Conservation (phyloP, 495 filamentous ascomycete genomes). For the Trichoderma parareesei region DNA sequence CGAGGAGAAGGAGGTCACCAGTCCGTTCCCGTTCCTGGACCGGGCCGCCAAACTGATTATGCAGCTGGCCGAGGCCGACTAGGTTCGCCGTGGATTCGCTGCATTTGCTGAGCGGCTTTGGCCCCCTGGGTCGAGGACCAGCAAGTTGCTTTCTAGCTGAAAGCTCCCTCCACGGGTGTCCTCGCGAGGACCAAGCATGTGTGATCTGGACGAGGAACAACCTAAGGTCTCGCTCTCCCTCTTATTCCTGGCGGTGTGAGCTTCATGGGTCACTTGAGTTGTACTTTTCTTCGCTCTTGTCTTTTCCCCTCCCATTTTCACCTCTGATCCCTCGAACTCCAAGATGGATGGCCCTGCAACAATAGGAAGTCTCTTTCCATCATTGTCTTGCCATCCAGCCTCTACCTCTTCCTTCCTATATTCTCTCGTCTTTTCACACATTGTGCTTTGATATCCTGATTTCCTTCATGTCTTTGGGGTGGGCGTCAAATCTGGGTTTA, state of each 20-base stretch:
- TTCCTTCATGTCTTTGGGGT: background rate
- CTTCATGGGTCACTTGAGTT: too few relatives aligned
- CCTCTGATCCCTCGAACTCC: too few relatives aligned
- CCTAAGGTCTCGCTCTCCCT: too few relatives aligned
- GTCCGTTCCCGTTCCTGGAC: conserved; percentile 72
- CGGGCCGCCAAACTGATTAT: conserved; percentile 66
- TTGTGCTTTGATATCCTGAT: background rate
- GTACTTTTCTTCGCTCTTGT: too few relatives aligned
- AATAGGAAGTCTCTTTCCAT: background rate
- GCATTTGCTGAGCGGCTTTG: too few relatives aligned
- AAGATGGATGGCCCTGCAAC: background rate
- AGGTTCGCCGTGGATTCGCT: conserved; percentile 11
- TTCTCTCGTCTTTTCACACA: background rate
- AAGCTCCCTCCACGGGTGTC: too few relatives aligned
- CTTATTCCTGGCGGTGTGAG: too few relatives aligned
- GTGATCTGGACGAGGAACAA: too few relatives aligned
- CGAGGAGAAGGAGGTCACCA: conserved; percentile 66
- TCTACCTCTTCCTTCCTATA: background rate
- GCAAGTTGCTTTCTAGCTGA: too few relatives aligned
- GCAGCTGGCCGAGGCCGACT: conserved; percentile 62
- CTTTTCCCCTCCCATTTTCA: too few relatives aligned
- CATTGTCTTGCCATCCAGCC: background rate
- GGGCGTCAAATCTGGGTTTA: background rate
- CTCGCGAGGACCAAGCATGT: too few relatives aligned
- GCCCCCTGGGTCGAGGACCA: too few relatives aligned